A percentile compares a stretch with the other conserved stretches of the same genome.
phyloP scores from a whole-genome alignment of 2,329 filamentous ascomycete species.

The Byssothecium circinans region DNA sequence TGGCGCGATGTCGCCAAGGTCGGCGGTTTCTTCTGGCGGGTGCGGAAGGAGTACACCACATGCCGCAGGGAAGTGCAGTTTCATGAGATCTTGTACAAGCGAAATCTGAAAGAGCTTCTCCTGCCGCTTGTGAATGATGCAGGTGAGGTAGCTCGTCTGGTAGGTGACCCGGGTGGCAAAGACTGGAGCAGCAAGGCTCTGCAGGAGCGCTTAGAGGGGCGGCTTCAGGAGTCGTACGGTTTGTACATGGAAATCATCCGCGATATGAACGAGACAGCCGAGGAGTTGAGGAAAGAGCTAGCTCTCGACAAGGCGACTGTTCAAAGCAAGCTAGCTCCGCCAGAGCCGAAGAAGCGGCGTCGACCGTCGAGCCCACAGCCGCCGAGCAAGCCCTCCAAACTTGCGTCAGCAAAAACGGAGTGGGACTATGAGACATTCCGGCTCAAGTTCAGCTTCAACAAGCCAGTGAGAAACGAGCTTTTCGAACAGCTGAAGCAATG shows the following conservation, averaged over 20 bases:
- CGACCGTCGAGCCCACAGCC: too few relatives aligned
- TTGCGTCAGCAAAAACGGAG: conserved; percentile 5
- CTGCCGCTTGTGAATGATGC: conserved; percentile 12
- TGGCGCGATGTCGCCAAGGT: conserved; percentile 19
- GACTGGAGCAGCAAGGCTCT: conserved; percentile 9
- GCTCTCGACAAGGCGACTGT: conserved; percentile 12
- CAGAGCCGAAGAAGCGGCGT: conserved; percentile 2
- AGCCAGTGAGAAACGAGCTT: conserved; percentile 13
- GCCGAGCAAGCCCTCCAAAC: conserved; percentile 6
- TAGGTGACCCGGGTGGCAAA: conserved; percentile 11
- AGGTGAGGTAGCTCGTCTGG: conserved; percentile 10
- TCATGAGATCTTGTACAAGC: conserved; percentile 17
- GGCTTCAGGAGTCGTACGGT: conserved; percentile 19
- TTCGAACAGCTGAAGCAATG: conserved; percentile 20
- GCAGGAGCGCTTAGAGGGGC: conserved; percentile 9
- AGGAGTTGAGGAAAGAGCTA: conserved; percentile 19
- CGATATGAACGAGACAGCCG: conserved; percentile 16
- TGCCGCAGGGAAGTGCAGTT: conserved; percentile 15
- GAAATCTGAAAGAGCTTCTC: conserved; percentile 19
- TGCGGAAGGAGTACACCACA: conserved; percentile 17
- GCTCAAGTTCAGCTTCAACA: conserved; percentile 18
- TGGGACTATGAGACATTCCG: conserved; percentile 21
- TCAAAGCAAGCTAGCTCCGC: conserved; percentile 11
- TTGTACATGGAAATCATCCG: conserved; percentile 18
- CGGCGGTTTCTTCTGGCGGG: conserved; percentile 16